These are phyloP conservation scores for Juglanconis oblonga DNA, from an alignment of 2,329 filamentous ascomycete genomes.

Conservation along the genomic window DNA sequence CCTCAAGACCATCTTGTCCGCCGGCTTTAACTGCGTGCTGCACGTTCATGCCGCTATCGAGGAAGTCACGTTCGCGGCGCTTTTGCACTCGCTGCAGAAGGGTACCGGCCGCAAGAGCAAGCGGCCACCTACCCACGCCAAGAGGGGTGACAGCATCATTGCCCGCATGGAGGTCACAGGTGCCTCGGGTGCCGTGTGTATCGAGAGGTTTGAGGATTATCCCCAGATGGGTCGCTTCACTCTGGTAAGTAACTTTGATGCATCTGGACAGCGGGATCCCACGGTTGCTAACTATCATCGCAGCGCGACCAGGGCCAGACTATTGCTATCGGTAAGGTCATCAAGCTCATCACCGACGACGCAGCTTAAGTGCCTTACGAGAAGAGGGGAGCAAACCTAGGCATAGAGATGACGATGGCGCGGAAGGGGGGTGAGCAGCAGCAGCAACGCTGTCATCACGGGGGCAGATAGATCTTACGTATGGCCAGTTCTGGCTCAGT, in stretches of 20 bases:
- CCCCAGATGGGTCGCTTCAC: constrained; percentile 91
- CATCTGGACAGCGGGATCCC: constrained; percentile 18
- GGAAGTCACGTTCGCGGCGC: constrained; percentile 85
- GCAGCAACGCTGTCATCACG: neutral
- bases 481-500: neutral
- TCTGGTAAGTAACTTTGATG: constrained; percentile 47
- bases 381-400: too few relatives aligned
- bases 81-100: constrained; percentile 94
- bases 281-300: constrained; percentile 22
- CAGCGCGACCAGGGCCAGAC: constrained; percentile 75
- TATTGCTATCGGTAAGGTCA: constrained; percentile 99
- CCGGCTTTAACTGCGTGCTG: constrained; percentile 96
- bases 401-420: neutral
- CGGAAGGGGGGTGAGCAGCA: too few relatives aligned
- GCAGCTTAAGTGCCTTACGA: constrained; percentile 21
- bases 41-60: constrained; percentile 97
- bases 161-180: constrained; percentile 85
- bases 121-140: constrained; percentile 86
- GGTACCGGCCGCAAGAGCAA: constrained; percentile 93
- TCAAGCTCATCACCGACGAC: constrained; percentile 65
- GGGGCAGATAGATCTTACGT: neutral
- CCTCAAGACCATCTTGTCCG: constrained; percentile 87
- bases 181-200: constrained; percentile 81
- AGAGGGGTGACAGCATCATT: constrained; percentile 79
- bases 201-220: constrained; percentile 95